Conservation (phyloP, 83 land plant genomes). For the Isoetes engelmannii region DNA sequence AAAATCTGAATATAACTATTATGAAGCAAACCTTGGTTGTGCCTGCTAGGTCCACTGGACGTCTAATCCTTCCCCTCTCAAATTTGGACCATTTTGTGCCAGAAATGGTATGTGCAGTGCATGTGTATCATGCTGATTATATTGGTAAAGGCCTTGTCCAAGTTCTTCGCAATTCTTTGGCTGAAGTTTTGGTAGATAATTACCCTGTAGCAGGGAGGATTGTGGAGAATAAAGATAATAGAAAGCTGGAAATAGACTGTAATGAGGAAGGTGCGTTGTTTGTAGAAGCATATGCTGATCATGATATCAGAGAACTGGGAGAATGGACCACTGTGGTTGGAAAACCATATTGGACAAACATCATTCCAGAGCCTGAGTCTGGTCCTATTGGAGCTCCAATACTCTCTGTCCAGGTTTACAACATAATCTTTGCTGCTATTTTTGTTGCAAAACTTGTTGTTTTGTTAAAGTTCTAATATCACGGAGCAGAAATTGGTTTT, state of each 20-base stretch:
- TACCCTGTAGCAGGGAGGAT: constrained; percentile 65
- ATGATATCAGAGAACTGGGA: not conserved
- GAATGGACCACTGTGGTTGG: no score
- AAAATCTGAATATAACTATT: no score
- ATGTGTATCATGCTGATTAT: constrained; percentile 26
- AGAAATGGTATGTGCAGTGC: constrained; percentile 52
- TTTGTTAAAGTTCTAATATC: no score
- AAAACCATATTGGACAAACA: no score
- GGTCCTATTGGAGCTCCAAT: no score
- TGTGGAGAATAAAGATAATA: constrained; percentile 18
- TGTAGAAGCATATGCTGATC: constrained; percentile 39
- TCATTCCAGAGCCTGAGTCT: no score
- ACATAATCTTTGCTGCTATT: no score
- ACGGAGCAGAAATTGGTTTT: no score
- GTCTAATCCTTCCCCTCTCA: constrained; percentile 42
- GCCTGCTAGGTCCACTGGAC: constrained; percentile 43
- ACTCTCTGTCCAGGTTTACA: no score
- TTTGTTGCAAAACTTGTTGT: no score
- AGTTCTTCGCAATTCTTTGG: constrained; percentile 31
- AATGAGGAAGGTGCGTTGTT: constrained; percentile 56
- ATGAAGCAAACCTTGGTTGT: constrained; percentile 25
- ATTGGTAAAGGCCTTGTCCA: not conserved
- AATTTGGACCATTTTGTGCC: constrained; percentile 57
- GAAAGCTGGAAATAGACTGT: constrained; percentile 55
- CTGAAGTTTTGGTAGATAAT: constrained; percentile 42